Evolutionary conservation across 2,329 filamentous ascomycete species (phyloP), one percentile per base, ranked within the genome.

Genomic region (Ceratocystis alfenasii): DNA sequence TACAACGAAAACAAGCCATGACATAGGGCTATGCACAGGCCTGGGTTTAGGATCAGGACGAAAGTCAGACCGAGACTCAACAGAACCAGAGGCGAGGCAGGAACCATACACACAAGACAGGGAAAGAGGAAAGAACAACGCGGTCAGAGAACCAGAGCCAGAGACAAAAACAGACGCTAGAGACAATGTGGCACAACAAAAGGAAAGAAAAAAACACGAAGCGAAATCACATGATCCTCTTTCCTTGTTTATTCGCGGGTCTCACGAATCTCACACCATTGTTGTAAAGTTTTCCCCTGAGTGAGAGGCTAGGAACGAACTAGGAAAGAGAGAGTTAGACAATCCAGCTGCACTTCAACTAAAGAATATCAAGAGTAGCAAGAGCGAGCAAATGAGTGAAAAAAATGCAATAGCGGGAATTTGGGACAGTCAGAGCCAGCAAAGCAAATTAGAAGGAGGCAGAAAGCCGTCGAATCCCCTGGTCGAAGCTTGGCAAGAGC

Each of bases 381-480:
- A 50, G 46, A 50, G 46, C 7, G 12, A 50, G 22, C 46, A 50
- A 50, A 50, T n/a, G 25, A 28, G 30, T 28, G 1, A 57, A 30
- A 57, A 25, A 59, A 59, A 30, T n/a, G 28, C 8, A n/a, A 30
- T 3, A 2, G 53, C 17, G 53, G 25, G 53, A 33, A 2, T 59
- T 59, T 59, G 53, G 25, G 53, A 10, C 25, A 30, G 25, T 25
- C 25, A 55, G 20, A 15, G 17, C 46, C 33, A 50, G 53, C 53
- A 59, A 59, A 59, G 53, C 17, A 59, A 59, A 59, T 59, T 59
- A 59, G 53, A 59, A 59, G 53, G 53, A 59, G 25, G 28, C 53
- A 30, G 28, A 59, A 59, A 33, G 53, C 53, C 28, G 53, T 59
- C 28, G 53, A 59, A 59, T n/a, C 28, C 53, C 36, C 53, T 33